Conservation (phyloP, 495 filamentous ascomycete species). For the Pseudoneurospora amorphoporcata region DNA sequence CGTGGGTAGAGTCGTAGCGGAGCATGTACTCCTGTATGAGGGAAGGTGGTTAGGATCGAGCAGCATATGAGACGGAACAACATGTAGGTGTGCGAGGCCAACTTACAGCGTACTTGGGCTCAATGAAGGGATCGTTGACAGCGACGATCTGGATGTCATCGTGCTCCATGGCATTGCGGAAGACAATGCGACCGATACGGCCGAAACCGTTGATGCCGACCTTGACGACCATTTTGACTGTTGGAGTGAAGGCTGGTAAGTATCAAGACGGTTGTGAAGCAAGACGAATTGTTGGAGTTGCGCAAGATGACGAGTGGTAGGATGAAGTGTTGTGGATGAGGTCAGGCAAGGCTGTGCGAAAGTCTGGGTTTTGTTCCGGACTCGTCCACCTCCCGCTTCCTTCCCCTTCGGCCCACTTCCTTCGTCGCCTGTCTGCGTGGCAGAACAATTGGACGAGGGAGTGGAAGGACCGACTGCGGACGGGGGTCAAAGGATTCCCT, state of each 20-base stretch:
- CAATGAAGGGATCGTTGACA: slow-evolving; percentile 99
- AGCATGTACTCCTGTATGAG: slow-evolving; percentile 84
- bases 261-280: not conserved
- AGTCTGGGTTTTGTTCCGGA: not conserved
- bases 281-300: not conserved
- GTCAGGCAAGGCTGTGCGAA: not conserved
- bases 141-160: slow-evolving; percentile 80
- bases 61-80: not conserved
- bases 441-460: not conserved
- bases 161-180: slow-evolving; percentile 68
- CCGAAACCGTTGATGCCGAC: slow-evolving; percentile 99
- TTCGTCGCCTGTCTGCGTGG: not conserved
- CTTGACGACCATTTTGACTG: slow-evolving; percentile 45
- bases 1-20: slow-evolving; percentile 96
- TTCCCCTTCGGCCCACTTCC: not conserved
- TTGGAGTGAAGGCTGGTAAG: not conserved
- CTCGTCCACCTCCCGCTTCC: not conserved
- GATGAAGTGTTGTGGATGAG: not conserved
- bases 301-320: not conserved
- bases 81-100: not conserved
- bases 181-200: slow-evolving; percentile 94
- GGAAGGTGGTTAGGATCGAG: slow-evolving; percentile 10
- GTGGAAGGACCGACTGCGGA: not conserved
- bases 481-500: not conserved
- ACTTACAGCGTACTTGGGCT: slow-evolving; percentile 93